Conservation (phyloP, 768 basidiomycete genomes). For the Lactarius tabidus region DNA sequence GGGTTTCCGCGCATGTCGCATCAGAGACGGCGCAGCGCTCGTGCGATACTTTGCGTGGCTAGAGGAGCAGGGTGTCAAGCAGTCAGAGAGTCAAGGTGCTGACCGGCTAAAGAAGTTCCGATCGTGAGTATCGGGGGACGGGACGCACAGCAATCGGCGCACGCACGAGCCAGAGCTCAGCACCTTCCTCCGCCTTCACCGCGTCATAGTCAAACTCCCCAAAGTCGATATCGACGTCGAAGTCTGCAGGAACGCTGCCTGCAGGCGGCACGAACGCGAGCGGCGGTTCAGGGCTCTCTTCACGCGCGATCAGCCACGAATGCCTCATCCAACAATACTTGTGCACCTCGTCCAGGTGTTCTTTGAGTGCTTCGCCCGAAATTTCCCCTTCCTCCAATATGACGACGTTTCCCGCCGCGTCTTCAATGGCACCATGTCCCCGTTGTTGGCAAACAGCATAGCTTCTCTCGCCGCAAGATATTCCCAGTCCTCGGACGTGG, state of each 20-base stretch:
- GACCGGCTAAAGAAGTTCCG: constrained; percentile 74
- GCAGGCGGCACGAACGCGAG: background rate
- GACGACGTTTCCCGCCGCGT: constrained; percentile 61
- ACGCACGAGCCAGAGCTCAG: constrained; percentile 26
- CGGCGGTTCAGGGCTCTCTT: background rate
- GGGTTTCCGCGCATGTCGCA: constrained; percentile 85
- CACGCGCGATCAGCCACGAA: constrained; percentile 30
- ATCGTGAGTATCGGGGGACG: constrained; percentile 50
- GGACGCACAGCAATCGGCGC: constrained; percentile 18
- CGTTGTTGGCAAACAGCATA: constrained; percentile 38
- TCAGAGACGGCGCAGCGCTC: constrained; percentile 86
- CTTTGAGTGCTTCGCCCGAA: constrained; percentile 58
- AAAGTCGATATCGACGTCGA: constrained; percentile 22
- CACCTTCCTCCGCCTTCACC: constrained; percentile 19
- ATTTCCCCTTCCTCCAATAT: constrained; percentile 70
- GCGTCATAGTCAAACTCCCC: constrained; percentile 26
- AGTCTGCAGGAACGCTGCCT: background rate
- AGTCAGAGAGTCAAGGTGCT: constrained; percentile 81
- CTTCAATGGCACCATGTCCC: constrained; percentile 42
- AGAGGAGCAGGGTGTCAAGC: constrained; percentile 68
- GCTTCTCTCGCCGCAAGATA: constrained; percentile 29
- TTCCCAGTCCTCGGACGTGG: constrained; percentile 31
- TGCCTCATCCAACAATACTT: constrained; percentile 66
- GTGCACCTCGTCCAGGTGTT: constrained; percentile 67
- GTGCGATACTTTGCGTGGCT: constrained; percentile 93